These are phyloP conservation scores for Babesia ovis DNA, from an alignment of 169 alveolate genomes.

Conservation along the genomic window DNA sequence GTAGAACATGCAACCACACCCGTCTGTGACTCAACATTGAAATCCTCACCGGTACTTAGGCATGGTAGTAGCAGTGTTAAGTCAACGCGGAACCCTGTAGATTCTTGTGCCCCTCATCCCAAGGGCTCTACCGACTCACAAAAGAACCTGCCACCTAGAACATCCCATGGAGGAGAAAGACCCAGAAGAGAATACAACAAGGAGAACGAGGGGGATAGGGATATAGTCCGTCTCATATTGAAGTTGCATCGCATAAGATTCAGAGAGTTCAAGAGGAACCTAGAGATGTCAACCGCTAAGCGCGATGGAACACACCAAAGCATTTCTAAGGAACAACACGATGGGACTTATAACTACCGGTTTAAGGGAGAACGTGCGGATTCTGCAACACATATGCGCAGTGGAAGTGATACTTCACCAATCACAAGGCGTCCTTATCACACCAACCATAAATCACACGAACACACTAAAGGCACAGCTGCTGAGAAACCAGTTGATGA, in stretches of 20 bases:
- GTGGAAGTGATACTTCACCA: background rate
- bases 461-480: background rate
- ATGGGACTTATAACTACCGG: background rate
- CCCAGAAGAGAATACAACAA: background rate
- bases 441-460: background rate
- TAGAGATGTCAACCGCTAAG: background rate
- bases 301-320: background rate
- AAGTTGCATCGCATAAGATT: conserved; percentile 30
- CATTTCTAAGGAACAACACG: background rate
- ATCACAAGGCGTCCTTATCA: background rate
- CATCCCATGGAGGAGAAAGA: background rate
- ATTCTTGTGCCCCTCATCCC: conserved; percentile 11
- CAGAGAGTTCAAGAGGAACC: conserved; percentile 17
- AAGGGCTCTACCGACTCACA: conserved; percentile 9
- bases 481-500: background rate
- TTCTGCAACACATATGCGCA: background rate
- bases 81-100: background rate
- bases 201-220: conserved; percentile 24
- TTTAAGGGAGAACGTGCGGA: background rate
- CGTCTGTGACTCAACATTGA: background rate
- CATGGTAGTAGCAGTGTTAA: background rate
- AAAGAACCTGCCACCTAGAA: background rate
- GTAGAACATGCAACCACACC: background rate
- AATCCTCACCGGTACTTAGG: background rate
- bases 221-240: conserved; percentile 5